Evolutionary conservation across 352 stramenopile genomes (phyloP), one percentile per base, ranked within the genome.

Genomic region (Poterioochromonas sp.): DNA sequence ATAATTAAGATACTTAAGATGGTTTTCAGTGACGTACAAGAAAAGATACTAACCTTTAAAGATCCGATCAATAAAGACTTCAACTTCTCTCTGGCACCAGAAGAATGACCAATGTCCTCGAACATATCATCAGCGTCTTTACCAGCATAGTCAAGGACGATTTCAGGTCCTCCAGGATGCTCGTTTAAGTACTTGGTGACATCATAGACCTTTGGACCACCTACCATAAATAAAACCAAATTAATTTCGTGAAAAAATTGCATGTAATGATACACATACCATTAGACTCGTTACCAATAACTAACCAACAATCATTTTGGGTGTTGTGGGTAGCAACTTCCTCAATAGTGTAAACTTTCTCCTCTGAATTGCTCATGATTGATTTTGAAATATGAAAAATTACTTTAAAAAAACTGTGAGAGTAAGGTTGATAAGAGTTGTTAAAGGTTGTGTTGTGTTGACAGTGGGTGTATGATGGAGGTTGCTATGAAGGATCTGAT

Each of bases 51-150:
- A 60, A 90, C 77, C 71, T 89, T 88, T 82, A 97, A 86, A 79
- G 93, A 88, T 60, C 93, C 93, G 73, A 98, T 90, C 37, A 92
- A 85, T 77, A 95, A 92, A 78, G 96, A 86, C 78, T 93, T 90
- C 76, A 98, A 87, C 86, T 97, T 91, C 51, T 89, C 85, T 65
- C 93, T 87, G 32, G 95, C 95, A 79, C 97, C 93, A 68, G 95
- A 96, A 53, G 94, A 98, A 87, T 99, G 95, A 32, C 94, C 95
- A 82, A 98, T 98, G 82, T 98, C 94, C 82, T 99, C 88, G 81
- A 92, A 94, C 81, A 92, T 92, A 83, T 91, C 87, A 79, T 90
- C 87, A 26, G 87, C 88, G 83, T 91, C 85, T 83, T 89, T 82
- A 62, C 91, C 92, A 11, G 90, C 92, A 73, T 94, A 85, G 80